These are phyloP conservation scores for Candida sp. DNA, from an alignment of 1,139 yeast genomes.

Conservation along the genomic window DNA sequence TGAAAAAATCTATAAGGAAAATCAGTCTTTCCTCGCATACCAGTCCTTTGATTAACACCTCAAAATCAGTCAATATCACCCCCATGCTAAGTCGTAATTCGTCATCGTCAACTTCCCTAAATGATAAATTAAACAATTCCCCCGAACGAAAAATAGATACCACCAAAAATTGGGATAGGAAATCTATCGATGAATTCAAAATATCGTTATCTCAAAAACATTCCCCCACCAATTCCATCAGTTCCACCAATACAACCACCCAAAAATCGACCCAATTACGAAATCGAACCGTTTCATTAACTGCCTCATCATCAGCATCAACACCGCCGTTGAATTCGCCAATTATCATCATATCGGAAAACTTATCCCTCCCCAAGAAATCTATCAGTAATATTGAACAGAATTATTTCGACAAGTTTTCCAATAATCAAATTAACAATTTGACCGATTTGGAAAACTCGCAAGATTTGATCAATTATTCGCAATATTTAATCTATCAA, in stretches of 20 bases:
- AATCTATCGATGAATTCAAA: neutral
- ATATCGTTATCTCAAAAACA: neutral
- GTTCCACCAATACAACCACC: slow-evolving; percentile 1
- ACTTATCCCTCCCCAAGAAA: slow-evolving; percentile 24
- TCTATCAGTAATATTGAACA: slow-evolving; percentile 33
- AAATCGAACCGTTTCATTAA: slow-evolving; percentile 11
- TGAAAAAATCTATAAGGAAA: slow-evolving; percentile 36
- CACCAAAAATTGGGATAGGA: neutral
- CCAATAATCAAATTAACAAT: slow-evolving; percentile 10
- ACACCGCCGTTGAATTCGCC: slow-evolving; percentile 40
- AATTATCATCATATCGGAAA: slow-evolving; percentile 39
- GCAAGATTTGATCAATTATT: slow-evolving; percentile 32
- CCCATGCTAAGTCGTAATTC: slow-evolving; percentile 1
- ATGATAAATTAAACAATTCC: slow-evolving; percentile 4
- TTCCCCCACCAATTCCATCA: slow-evolving; percentile 2
- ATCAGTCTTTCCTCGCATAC: slow-evolving; percentile 19
- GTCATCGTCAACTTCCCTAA: slow-evolving; percentile 5
- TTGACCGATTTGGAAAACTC: slow-evolving; percentile 23
- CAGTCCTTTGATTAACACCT: neutral
- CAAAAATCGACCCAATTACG: slow-evolving; percentile 3
- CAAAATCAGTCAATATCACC: slow-evolving; percentile 10
- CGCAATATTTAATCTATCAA: slow-evolving; percentile 27
- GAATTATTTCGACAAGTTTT: slow-evolving; percentile 27
- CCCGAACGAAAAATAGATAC: neutral
- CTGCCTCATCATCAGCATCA: slow-evolving; percentile 19